Conservation (phyloP, 2,329 filamentous ascomycete genomes). For the Neonectria magnoliae region DNA sequence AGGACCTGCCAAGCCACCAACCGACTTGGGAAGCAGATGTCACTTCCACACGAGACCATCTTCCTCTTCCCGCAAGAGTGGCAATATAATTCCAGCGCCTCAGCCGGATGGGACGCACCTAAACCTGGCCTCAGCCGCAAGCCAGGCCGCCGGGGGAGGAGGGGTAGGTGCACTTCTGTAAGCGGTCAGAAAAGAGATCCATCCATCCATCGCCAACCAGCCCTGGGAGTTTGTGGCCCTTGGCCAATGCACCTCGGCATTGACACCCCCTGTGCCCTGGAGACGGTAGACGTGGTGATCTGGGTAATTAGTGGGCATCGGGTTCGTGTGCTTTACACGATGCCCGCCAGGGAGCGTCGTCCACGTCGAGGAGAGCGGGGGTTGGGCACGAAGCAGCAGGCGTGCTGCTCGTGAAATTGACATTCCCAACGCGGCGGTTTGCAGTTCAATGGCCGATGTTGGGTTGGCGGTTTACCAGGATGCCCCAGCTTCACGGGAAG, state of each 20-base stretch:
- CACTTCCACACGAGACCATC: neutral
- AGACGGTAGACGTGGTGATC: neutral
- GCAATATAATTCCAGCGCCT: neutral
- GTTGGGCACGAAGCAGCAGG: neutral
- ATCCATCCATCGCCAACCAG: neutral
- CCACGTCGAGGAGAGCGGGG: neutral
- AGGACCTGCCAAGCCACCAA: neutral
- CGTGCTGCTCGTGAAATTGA: conserved; percentile 3
- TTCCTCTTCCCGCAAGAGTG: neutral
- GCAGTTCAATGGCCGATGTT: neutral
- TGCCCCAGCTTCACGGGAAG: conserved; percentile 1
- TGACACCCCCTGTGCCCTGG: conserved; percentile 4
- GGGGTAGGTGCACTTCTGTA: neutral
- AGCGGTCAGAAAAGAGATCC: conserved; percentile 5
- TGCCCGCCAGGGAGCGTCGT: conserved; percentile 9
- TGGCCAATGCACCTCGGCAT: conserved; percentile 2
- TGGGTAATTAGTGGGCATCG: neutral
- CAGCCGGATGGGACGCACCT: neutral
- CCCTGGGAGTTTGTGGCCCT: neutral
- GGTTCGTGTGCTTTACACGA: neutral
- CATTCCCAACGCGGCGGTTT: conserved; percentile 2
- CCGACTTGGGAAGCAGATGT: neutral
- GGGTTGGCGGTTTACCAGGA: conserved; percentile 6
- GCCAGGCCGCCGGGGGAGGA: neutral
- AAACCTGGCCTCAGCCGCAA: conserved; percentile 10